Evolutionary conservation across 345 rosid species (phyloP).

Genomic region (Nephelium lappaceum): DNA sequence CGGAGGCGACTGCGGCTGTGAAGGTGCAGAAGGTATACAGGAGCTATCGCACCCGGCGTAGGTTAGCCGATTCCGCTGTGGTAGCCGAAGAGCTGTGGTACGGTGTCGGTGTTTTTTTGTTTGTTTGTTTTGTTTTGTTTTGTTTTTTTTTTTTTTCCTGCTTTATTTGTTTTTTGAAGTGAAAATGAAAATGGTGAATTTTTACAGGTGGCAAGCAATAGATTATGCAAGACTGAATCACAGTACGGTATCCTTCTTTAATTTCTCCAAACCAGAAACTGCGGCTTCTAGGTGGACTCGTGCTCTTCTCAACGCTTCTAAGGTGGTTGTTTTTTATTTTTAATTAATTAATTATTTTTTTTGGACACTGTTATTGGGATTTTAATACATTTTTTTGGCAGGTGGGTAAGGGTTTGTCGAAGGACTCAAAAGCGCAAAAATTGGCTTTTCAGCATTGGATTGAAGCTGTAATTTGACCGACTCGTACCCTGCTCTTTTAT

Average conservation of each 20-base stretch:
- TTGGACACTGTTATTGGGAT: neutral
- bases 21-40: constrained; percentile 82
- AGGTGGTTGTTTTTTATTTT: constrained; percentile 39
- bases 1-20: constrained; percentile 47
- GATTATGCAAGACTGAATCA: constrained; percentile 73
- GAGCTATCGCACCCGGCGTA: constrained; percentile 91
- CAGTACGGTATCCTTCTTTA: constrained; percentile 82
- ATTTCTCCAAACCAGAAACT: constrained; percentile 68
- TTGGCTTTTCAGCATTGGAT: constrained; percentile 96
- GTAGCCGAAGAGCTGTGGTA: constrained; percentile 93
- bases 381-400: constrained; percentile 31
- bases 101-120: constrained; percentile 7
- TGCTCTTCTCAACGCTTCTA: constrained; percentile 70
- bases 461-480: constrained; percentile 50
- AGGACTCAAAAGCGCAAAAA: constrained; percentile 69
- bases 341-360: neutral
- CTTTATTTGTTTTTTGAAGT: neutral
- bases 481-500: neutral
- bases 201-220: constrained; percentile 81
- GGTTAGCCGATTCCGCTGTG: constrained; percentile 84
- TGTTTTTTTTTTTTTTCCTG: neutral
- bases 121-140: neutral
- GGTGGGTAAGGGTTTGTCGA: constrained; percentile 77
- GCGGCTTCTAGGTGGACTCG: constrained; percentile 85
- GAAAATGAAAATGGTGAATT: constrained; percentile 20